Evolutionary conservation across 768 basidiomycete genomes (phyloP).

Genomic region (Russula olivacea): DNA sequence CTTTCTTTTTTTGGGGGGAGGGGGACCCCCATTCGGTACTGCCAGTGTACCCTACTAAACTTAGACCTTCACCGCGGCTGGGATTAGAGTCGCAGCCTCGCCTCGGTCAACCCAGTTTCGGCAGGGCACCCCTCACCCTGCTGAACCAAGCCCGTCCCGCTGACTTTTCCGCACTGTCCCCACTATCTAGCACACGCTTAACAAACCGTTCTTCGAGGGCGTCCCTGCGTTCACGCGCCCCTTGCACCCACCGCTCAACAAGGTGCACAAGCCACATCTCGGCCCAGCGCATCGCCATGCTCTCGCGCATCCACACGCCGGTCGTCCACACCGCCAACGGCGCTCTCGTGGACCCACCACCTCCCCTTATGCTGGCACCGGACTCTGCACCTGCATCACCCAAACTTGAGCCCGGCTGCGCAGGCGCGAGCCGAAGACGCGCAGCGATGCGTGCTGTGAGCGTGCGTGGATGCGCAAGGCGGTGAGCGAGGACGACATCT

Average conservation of each 20-base stretch:
- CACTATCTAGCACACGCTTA: constrained; percentile 12
- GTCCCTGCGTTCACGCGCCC: constrained; percentile 16
- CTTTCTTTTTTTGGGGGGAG: no score
- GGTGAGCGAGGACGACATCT: constrained; percentile 80
- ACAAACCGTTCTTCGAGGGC: constrained; percentile 24
- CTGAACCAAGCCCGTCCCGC: constrained; percentile 7
- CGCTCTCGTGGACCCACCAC: constrained; percentile 29
- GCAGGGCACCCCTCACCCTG: constrained; percentile 3
- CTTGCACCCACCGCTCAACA: constrained; percentile 38
- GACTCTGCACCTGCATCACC: background rate
- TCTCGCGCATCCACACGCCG: constrained; percentile 62
- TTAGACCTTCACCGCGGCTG: no score
- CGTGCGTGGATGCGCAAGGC: constrained; percentile 41
- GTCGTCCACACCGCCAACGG: constrained; percentile 68
- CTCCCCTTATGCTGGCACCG: constrained; percentile 14
- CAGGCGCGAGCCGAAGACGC: background rate
- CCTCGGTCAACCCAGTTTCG: constrained; percentile 3
- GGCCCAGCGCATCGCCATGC: constrained; percentile 52
- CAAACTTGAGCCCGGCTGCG: background rate
- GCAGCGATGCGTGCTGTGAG: constrained; percentile 6
- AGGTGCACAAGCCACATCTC: constrained; percentile 48
- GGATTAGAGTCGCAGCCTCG: no score
- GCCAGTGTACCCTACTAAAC: no score
- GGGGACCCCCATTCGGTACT: no score
- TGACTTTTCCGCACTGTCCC: background rate